Conservation (phyloP, 495 filamentous ascomycete genomes). For the Parathielavia hyrcaniae region DNA sequence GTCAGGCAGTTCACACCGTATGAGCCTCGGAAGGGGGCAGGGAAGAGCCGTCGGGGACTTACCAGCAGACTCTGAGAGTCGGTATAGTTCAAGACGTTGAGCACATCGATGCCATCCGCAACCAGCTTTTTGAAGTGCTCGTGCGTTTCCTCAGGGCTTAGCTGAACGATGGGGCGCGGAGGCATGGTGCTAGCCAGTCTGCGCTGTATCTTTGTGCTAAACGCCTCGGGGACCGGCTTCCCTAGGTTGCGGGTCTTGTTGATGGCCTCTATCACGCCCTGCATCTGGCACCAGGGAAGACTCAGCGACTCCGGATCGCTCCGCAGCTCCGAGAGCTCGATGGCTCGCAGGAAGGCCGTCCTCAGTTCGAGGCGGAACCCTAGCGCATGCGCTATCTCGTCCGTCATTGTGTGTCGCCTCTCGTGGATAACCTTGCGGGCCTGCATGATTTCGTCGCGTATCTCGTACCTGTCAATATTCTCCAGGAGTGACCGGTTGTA, state of each 20-base stretch:
- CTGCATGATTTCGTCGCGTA: constrained; percentile 54
- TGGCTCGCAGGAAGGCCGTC: constrained; percentile 51
- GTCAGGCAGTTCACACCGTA: neutral
- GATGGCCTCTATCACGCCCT: constrained; percentile 45
- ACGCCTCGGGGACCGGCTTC: constrained; percentile 63
- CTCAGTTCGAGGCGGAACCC: constrained; percentile 58
- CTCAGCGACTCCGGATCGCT: constrained; percentile 41
- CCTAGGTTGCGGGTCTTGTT: constrained; percentile 55
- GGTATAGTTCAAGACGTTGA: constrained; percentile 61
- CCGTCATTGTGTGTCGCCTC: constrained; percentile 39
- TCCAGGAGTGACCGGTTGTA: constrained; percentile 74
- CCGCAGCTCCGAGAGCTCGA: constrained; percentile 41
- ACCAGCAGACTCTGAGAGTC: constrained; percentile 65
- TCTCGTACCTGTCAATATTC: constrained; percentile 49
- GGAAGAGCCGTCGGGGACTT: constrained; percentile 15
- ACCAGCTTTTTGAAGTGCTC: constrained; percentile 63
- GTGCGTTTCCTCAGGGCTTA: constrained; percentile 64
- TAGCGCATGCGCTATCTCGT: constrained; percentile 54
- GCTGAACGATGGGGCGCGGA: constrained; percentile 78
- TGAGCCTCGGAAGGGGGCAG: too few species aligned
- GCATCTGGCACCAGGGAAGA: constrained; percentile 44
- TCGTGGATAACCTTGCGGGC: constrained; percentile 52
- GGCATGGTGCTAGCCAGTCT: constrained; percentile 86
- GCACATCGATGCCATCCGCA: constrained; percentile 61
- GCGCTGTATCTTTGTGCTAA: constrained; percentile 85